Evolutionary conservation across 2,329 filamentous ascomycete genomes (phyloP).

Genomic region (Penicillium sp.): DNA sequence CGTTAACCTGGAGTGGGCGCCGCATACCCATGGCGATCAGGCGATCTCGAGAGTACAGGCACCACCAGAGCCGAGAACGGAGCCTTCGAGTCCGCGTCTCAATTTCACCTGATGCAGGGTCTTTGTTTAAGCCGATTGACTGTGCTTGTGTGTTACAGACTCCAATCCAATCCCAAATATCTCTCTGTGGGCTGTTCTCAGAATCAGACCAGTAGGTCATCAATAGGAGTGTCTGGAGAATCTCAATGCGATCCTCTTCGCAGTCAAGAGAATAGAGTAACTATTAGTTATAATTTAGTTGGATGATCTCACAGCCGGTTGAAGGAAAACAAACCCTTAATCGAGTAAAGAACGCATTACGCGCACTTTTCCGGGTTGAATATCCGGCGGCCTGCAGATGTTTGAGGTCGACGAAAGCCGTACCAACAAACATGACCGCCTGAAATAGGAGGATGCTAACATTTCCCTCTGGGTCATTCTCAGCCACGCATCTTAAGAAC

Average conservation of each 20-base stretch:
- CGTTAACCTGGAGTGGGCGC: constrained; percentile 81
- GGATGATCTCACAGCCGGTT: neutral
- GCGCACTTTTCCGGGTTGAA: constrained; percentile 68
- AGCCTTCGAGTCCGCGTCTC: constrained; percentile 65
- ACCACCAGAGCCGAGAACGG: constrained; percentile 93
- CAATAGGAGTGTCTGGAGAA: constrained; percentile 78
- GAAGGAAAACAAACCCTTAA: constrained; percentile 59
- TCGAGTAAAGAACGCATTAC: constrained; percentile 80
- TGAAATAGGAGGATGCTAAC: constrained; percentile 83
- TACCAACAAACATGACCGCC: constrained; percentile 87
- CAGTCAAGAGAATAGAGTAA: constrained; percentile 88
- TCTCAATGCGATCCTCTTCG: constrained; percentile 76
- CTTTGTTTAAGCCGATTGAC: constrained; percentile 80
- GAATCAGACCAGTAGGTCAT: constrained; percentile 96
- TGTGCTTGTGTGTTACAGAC: constrained; percentile 83
- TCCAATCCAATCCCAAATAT: constrained; percentile 94
- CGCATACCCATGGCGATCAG: constrained; percentile 86
- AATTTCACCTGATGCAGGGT: constrained; percentile 62
- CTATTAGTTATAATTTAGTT: constrained; percentile 42
- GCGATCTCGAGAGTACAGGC: constrained; percentile 85
- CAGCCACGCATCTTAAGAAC: constrained; percentile 54
- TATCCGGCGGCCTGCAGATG: constrained; percentile 72
- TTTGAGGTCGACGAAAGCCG: constrained; percentile 76
- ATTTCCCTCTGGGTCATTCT: constrained; percentile 64
- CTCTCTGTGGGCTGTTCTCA: constrained; percentile 78